Base-by-base conservation (phyloP, 257 asterid species). In the Perilla frutescens region DNA sequence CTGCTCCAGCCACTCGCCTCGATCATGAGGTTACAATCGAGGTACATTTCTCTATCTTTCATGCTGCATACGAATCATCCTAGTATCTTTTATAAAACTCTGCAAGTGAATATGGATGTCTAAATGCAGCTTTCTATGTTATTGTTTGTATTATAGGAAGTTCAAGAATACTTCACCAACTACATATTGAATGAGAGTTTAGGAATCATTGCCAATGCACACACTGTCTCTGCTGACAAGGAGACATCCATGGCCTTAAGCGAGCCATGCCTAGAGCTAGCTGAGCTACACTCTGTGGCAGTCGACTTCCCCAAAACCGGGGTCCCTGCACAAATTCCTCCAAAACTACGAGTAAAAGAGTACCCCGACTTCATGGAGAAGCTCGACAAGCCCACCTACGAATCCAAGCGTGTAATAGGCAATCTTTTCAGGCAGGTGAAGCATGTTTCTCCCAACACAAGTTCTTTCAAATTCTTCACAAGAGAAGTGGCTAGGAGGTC, bases 281-380 rank as follows among this genome's bases (percentile, higher is more conserved):
- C 98, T 6, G 45, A 14, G 58, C 76, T 93, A 56, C 82, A 69
- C 80, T 89, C 98, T 0, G 82, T 89, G 3, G 98, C 98, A n/a
- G 98, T 93, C 11, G 98, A 91, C 77, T 93, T 93, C 26, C 96
- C 97, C 1, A 91, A 91, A 74, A 93, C 98, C 0, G 98, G 97
- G 6, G 73, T 91, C 66, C 97, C 98, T 1, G 98, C 98, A 3
- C 90, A 76, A 74, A 88, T 93, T 71, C 96, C 98, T 5, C 29
- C 91, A 39, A 14, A 84, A 7, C 66, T 93, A 20, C 96, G 96
- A 3, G 94, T 82, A 13, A 91, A 85, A 81, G 90, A 83, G 29
- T 93, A 87, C 70, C 98, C 98, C 0, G 97, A 93, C 69, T 93
- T 93, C 88, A 93, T 93, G 98, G 97, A 89, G 13, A 93, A 93